Evolutionary conservation across 2,329 filamentous ascomycete species (phyloP), one percentile per base, ranked within the genome.

Genomic region (Rutstroemia sp.): DNA sequence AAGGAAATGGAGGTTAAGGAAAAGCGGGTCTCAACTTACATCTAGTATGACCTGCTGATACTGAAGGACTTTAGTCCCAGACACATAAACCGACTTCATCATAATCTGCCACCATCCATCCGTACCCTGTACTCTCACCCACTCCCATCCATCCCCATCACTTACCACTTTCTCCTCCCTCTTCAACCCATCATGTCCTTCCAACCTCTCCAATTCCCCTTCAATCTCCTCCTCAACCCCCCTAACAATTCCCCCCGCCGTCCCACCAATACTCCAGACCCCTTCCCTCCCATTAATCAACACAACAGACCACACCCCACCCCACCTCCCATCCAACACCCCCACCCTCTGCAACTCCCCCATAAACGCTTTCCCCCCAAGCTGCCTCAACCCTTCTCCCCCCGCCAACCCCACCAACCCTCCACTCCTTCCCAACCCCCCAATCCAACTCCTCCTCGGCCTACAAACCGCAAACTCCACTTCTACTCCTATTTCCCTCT

Each of bases 61-160:
- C 2, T 57, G 45, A 3, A 64, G 17, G 2, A 60, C 45, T 36
- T 63, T 64, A 10, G 50, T 54, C 2, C 57, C 58, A n/a, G 63
- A 58, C 8, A 61, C 23, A 60, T 58, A 64, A 1, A 64, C 50
- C 6, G 61, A 61, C 50, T 56, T 54, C 59, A 64, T 58, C 0
- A 60, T 40, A 4, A 63, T 59, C 56, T 64, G 61, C 63, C 63
- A 64, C 52, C 51, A 65, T 8, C 62, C 62, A 49, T 63, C 63
- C n/a, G 60, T 58, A 4, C 62, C 63, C 21, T 58, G 60, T 9
- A 65, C 62, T 36, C 58, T 52, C 21, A 57, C 40, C 63, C 62
- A 65, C 49, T 61, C 62, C 62, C 61, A 65, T 4, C 56, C 46
- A n/a, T 17, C 48, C 42, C 47, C 39, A 17, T 50, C 51, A 1